Evolutionary conservation across 257 asterid genomes (phyloP).

Genomic region (Jaltomata sinuosa): DNA sequence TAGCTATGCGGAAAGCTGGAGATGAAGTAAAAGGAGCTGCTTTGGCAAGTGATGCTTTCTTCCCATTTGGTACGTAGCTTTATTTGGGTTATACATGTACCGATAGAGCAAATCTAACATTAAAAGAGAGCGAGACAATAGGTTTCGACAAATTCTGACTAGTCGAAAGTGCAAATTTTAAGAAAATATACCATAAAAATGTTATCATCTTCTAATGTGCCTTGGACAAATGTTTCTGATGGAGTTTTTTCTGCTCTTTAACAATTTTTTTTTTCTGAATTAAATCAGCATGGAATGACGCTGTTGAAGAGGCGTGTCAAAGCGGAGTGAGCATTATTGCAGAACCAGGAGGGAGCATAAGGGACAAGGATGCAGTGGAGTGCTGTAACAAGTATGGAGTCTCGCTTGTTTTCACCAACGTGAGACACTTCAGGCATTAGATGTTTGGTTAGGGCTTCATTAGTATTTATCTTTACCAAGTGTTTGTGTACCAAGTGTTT

Average conservation of each 20-base stretch:
- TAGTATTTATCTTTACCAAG: background rate
- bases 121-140: background rate
- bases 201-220: background rate
- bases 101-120: background rate
- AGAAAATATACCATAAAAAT: background rate
- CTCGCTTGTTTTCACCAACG: constrained; percentile 62
- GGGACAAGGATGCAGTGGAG: constrained; percentile 77
- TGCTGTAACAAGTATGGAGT: constrained; percentile 88
- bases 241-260: background rate
- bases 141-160: background rate
- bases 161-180: background rate
- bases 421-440: constrained; percentile 95
- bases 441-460: background rate
- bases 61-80: constrained; percentile 66
- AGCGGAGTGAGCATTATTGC: constrained; percentile 70
- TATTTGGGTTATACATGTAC: background rate
- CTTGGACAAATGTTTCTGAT: background rate
- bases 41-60: constrained; percentile 96
- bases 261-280: background rate
- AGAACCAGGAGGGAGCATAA: constrained; percentile 91
- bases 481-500: background rate
- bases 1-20: constrained; percentile 86
- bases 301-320: constrained; percentile 95
- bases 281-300: constrained; percentile 84
- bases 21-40: constrained; percentile 90